These are phyloP conservation scores for Aureoboletus auriporus DNA, from an alignment of 768 basidiomycete species.

Conservation along the genomic window DNA sequence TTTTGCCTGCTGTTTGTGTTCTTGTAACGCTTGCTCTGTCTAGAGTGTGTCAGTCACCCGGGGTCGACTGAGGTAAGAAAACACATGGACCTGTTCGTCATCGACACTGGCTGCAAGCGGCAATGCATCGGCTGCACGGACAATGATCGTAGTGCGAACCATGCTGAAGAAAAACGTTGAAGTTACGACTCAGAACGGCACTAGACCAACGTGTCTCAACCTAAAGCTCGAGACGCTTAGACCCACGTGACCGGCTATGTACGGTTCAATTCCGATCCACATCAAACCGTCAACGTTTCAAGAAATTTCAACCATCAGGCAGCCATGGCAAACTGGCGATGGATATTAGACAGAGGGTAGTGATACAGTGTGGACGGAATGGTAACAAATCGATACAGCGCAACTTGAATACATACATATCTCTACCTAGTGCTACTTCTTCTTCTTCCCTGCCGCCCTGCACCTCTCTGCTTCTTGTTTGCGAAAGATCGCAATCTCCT, in stretches of 20 bases:
- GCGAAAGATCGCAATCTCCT: slow-evolving; percentile 69
- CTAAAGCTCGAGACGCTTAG: too few species aligned
- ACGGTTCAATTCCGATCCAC: too few species aligned
- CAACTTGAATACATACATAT: too few species aligned
- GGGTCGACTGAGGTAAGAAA: not conserved
- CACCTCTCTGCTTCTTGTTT: slow-evolving; percentile 60
- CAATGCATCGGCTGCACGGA: slow-evolving; percentile 79
- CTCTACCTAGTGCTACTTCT: slow-evolving; percentile 10
- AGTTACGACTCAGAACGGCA: too few species aligned
- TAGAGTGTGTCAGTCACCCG: slow-evolving; percentile 29
- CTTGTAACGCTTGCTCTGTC: slow-evolving; percentile 92
- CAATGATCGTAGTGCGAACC: slow-evolving; percentile 86
- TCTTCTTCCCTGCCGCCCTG: slow-evolving; percentile 39
- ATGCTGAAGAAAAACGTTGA: slow-evolving; percentile 35
- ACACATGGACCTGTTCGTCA: slow-evolving; percentile 77
- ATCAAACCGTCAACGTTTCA: too few species aligned
- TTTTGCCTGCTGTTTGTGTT: slow-evolving; percentile 98
- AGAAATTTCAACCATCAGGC: too few species aligned
- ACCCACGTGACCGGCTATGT: slow-evolving; percentile 10
- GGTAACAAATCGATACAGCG: too few species aligned
- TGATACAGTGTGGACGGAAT: too few species aligned
- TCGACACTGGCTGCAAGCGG: slow-evolving; percentile 95
- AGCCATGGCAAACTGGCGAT: too few species aligned
- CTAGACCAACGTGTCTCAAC: not conserved
- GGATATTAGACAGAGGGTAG: too few species aligned